Evolutionary conservation across 768 basidiomycete species (phyloP).

Genomic region (Rossbeevera mucosa): DNA sequence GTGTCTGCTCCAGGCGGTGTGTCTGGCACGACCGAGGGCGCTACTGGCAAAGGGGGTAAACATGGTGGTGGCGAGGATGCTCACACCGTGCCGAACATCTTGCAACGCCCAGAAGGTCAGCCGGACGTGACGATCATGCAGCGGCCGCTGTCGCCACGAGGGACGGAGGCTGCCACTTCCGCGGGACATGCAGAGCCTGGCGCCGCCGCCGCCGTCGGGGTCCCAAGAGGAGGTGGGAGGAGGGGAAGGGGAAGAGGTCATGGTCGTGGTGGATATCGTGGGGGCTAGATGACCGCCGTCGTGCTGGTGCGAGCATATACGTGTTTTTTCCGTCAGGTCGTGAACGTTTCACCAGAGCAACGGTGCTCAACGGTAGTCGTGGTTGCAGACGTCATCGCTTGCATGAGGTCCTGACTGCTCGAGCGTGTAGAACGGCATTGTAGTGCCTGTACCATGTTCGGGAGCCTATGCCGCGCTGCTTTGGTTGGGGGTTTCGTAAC

Average conservation of each 20-base stretch:
- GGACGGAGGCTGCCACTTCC: constrained; percentile 9
- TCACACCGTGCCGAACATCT: constrained; percentile 15
- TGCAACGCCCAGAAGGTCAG: constrained; percentile 23
- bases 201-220: constrained; percentile 3
- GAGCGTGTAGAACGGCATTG: background rate
- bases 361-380: background rate
- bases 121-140: constrained; percentile 8
- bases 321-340: background rate
- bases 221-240: constrained; percentile 20
- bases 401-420: background rate
- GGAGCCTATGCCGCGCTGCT: too few relatives aligned
- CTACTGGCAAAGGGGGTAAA: constrained; percentile 7
- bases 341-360: background rate
- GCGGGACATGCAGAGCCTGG: background rate
- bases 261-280: constrained; percentile 30
- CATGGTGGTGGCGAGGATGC: constrained; percentile 14
- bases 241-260: constrained; percentile 30
- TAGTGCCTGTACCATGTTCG: too few relatives aligned
- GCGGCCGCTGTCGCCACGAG: constrained; percentile 11
- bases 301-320: background rate
- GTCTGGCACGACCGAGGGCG: background rate
- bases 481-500: too few relatives aligned
- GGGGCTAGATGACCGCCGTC: constrained; percentile 13
- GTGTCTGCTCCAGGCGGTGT: constrained; percentile 19
- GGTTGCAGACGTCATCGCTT: background rate